Base-by-base conservation (phyloP, 352 stramenopile genomes). In the Elongisporangium prolatum region DNA sequence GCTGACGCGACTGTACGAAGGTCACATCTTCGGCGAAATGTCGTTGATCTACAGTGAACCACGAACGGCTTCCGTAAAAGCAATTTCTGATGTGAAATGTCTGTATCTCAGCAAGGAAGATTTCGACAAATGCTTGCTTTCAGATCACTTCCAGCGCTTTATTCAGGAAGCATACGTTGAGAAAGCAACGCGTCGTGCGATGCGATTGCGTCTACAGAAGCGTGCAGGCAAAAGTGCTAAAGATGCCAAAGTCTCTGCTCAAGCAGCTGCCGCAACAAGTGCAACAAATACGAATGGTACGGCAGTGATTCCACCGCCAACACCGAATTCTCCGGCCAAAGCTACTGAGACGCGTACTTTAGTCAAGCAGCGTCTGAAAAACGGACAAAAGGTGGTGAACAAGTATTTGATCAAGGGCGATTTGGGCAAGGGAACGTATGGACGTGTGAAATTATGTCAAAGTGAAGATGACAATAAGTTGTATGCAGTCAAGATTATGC, bases 321-420 rank as follows among this genome's bases (percentile, higher is more conserved):
- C 75, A 4, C 70, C 78, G 4, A 63, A 60, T 34, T 89, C 79
- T 6, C 79, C 81, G 16, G 71, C 72, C 0, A 86, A 83, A 24
- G 81, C 84, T 0, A 90, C 80, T 0, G 84, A 93, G 56, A 95
- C 86, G 0, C 78, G 72, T 20, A 95, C 88, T 47, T 72, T 95
- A 10, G 80, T 91, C 18, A 92, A 92, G 59, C 82, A 91, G 11
- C 79, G 86, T 0, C 75, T 95, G 7, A 89, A 89, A 56, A 93
- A 93, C 53, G 86, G 86, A 4, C 64, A 95, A 44, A 89, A 92
- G 24, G 86, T 95, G 14, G 86, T 98, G 16, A 98, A 98, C 71
- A 97, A 98, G 64, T 98, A 97, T 66, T 81, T 97, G 13, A 91
- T 98, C 59, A 89, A 97, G 56, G 82, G 91, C 10, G 80, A 94